These are phyloP conservation scores for Trichoderma orchidacearum DNA, from an alignment of 495 filamentous ascomycete genomes.

Conservation along the genomic window DNA sequence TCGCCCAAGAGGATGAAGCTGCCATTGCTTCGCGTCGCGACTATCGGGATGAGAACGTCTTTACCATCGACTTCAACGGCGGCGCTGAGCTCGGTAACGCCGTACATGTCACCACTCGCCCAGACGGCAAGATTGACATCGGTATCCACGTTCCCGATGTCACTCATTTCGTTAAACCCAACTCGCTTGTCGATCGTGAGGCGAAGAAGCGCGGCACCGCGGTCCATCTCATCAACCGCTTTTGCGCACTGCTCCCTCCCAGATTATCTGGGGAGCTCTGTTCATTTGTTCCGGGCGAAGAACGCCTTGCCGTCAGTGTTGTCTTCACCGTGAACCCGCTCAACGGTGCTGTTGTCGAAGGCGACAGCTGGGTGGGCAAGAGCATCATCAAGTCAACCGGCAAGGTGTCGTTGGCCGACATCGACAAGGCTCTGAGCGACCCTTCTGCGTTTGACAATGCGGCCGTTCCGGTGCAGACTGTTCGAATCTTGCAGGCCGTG, in stretches of 20 bases:
- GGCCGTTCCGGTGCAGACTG: conserved; percentile 50
- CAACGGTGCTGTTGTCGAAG: conserved; percentile 62
- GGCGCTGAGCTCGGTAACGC: conserved; percentile 80
- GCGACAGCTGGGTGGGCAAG: conserved; percentile 89
- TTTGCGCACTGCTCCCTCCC: conserved; percentile 80
- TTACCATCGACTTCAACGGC: conserved; percentile 80
- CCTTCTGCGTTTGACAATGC: conserved; percentile 42
- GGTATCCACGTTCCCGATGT: conserved; percentile 94
- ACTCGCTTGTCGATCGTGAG: conserved; percentile 92
- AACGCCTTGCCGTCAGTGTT: conserved; percentile 82
- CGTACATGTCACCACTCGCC: conserved; percentile 71
- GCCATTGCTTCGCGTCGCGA: conserved; percentile 67
- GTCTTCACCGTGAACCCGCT: conserved; percentile 76
- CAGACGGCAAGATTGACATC: conserved; percentile 79
- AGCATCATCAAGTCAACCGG: conserved; percentile 81
- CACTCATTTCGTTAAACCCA: conserved; percentile 90
- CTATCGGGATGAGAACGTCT: conserved; percentile 78
- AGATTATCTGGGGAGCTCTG: conserved; percentile 76
- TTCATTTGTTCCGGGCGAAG: conserved; percentile 72
- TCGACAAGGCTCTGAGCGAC: conserved; percentile 63
- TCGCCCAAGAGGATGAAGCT: conserved; percentile 68
- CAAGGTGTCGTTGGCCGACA: conserved; percentile 70
- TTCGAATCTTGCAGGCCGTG: conserved; percentile 61
- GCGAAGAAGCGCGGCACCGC: conserved; percentile 96
- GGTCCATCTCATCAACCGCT: conserved; percentile 82